phyloP scores from a whole-genome alignment of 768 basidiomycete species.

The Suillus bovinus region DNA sequence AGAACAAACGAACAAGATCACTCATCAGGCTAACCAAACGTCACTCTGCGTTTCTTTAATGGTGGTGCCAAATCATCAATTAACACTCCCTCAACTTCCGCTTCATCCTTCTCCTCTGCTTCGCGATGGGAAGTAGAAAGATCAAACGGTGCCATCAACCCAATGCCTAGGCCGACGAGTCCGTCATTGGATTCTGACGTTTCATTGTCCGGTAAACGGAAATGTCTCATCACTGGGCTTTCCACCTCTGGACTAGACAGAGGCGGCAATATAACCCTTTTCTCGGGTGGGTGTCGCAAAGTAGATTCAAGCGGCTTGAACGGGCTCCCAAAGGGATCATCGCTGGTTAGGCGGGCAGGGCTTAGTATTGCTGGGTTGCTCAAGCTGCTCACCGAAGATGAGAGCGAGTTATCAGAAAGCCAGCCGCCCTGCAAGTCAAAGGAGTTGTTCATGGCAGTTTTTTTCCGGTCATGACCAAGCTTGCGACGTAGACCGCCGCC shows the following conservation, averaged over 20 bases:
- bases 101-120: slow-evolving; percentile 30
- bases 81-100: slow-evolving; percentile 35
- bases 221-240: slow-evolving; percentile 50
- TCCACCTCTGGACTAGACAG: slow-evolving; percentile 36
- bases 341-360: slow-evolving; percentile 30
- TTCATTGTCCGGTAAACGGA: slow-evolving; percentile 21
- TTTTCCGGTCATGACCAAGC: slow-evolving; percentile 25
- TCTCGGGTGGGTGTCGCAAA: slow-evolving; percentile 4
- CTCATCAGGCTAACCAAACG: slow-evolving; percentile 18
- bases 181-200: slow-evolving; percentile 31
- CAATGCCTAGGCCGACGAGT: slow-evolving; percentile 40
- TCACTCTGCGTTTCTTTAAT: slow-evolving; percentile 51
- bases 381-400: slow-evolving; percentile 23
- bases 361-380: slow-evolving; percentile 16
- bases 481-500: slow-evolving; percentile 32
- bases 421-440: slow-evolving; percentile 27
- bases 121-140: slow-evolving; percentile 34
- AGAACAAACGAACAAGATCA: not conserved
- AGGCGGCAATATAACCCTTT: slow-evolving; percentile 17
- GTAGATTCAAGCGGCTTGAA: slow-evolving; percentile 35
- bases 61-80: slow-evolving; percentile 40
- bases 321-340: slow-evolving; percentile 50
- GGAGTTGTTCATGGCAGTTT: slow-evolving; percentile 28
- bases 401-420: slow-evolving; percentile 32
- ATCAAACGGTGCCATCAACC: slow-evolving; percentile 55